Conservation (phyloP, 176 grass and related monocot species). For the Oryza rufipogon region DNA sequence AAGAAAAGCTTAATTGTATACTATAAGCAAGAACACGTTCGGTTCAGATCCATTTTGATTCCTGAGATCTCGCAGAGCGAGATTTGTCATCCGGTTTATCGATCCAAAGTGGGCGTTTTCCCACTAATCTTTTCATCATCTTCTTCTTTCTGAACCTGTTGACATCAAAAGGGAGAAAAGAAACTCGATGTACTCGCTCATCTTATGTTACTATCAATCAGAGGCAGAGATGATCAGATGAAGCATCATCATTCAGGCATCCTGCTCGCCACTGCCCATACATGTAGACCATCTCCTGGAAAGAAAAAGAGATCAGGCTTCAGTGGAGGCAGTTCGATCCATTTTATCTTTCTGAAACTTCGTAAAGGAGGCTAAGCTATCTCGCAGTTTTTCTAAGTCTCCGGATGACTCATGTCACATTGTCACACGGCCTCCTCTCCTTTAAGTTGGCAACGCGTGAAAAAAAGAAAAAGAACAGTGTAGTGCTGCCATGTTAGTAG, state of each 20-base stretch:
- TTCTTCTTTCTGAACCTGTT: constrained; percentile 19
- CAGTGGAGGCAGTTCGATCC: constrained; percentile 33
- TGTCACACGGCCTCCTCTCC: constrained; percentile 19
- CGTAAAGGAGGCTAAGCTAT: background rate
- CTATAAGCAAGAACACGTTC: background rate
- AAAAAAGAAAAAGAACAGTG: background rate
- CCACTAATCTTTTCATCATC: background rate
- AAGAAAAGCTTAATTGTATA: background rate
- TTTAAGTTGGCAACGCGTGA: constrained; percentile 26
- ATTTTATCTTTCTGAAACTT: constrained; percentile 12
- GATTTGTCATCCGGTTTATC: constrained; percentile 25
- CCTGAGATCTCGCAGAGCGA: background rate
- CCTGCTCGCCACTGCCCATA: constrained; percentile 36
- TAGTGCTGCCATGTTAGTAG: background rate
- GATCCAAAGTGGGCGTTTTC: background rate
- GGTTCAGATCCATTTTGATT: background rate
- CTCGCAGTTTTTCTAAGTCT: constrained; percentile 20
- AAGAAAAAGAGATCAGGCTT: constrained; percentile 11
- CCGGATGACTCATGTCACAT: constrained; percentile 29
- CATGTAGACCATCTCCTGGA: constrained; percentile 42
- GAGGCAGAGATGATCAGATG: constrained; percentile 7
- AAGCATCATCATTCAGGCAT: background rate
- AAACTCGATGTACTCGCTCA: constrained; percentile 9
- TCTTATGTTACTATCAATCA: background rate
- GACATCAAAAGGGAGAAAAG: constrained; percentile 3